Evolutionary conservation across 441 rosid genomes (phyloP).

Genomic region (Populus hybrid): DNA sequence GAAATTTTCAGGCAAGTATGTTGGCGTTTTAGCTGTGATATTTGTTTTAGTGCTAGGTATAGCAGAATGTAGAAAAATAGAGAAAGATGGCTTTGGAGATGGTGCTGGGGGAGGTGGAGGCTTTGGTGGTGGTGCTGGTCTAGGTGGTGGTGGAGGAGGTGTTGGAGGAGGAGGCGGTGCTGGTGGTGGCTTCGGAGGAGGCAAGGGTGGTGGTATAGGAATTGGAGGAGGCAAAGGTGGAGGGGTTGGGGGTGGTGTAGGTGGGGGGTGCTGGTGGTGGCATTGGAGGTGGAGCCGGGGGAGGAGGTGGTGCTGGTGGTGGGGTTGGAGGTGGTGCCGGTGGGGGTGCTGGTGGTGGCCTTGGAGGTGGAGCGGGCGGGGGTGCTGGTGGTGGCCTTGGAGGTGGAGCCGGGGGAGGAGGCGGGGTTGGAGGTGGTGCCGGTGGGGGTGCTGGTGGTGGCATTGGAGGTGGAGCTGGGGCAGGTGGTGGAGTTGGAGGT

Average conservation of each 20-base stretch:
- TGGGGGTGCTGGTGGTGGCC: slow-evolving; percentile 1
- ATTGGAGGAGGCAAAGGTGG: not conserved
- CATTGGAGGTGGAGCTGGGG: no score
- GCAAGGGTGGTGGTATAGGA: not conserved
- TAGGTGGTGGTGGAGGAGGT: slow-evolving; percentile 19
- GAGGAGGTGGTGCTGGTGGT: slow-evolving; percentile 14
- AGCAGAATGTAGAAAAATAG: slow-evolving; percentile 50
- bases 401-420: no score
- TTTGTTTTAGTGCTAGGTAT: slow-evolving; percentile 42
- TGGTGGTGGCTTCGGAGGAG: slow-evolving; percentile 9
- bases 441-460: no score
- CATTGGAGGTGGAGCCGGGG: not conserved
- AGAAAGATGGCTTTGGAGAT: slow-evolving; percentile 28
- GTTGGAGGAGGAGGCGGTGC: not conserved
- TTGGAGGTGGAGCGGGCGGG: no score
- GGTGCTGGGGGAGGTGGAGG: slow-evolving; percentile 14
- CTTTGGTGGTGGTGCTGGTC: slow-evolving; percentile 19
- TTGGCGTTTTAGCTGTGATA: slow-evolving; percentile 30
- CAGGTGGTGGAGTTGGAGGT: no score
- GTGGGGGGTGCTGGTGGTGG: not conserved
- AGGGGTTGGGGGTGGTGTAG: no score
- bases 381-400: no score
- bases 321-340: not conserved
- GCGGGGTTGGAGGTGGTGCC: no score
- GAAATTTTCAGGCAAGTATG: slow-evolving; percentile 26